Evolutionary conservation across 257 asterid species (phyloP).

Genomic region (Solanum gandarillasii): DNA sequence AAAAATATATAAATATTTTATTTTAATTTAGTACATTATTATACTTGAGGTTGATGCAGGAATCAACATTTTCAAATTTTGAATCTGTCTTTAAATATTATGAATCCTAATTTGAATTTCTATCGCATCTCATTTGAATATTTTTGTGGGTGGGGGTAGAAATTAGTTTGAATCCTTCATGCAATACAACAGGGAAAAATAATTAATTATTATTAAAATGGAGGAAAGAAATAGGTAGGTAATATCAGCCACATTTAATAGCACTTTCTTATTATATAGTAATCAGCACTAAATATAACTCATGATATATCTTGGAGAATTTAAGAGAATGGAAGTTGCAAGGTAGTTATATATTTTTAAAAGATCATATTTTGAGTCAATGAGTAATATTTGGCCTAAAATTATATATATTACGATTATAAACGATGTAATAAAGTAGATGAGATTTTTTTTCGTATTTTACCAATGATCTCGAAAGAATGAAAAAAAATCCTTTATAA

Average conservation of each 20-base stretch:
- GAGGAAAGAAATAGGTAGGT: neutral
- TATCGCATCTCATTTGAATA: neutral
- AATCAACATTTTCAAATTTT: too few species aligned
- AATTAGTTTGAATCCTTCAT: neutral
- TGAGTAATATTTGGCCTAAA: neutral
- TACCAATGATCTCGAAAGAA: fast-evolving
- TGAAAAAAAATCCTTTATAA: neutral
- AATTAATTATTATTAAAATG: neutral
- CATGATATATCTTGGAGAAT: neutral
- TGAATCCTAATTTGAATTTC: too few species aligned
- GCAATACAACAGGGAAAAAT: neutral
- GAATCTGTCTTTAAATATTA: too few species aligned
- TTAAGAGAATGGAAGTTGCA: neutral
- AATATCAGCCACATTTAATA: neutral
- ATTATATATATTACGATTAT: fast-evolving
- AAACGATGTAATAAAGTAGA: neutral
- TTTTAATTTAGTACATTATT: too few species aligned
- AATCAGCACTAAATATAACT: neutral
- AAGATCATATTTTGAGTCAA: neutral
- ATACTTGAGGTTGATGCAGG: too few species aligned
- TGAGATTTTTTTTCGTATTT: fast-evolving
- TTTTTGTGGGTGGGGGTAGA: neutral
- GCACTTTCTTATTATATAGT: neutral
- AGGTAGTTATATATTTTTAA: neutral
- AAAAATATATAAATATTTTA: too few species aligned